A percentile compares a stretch with the other conserved stretches of the same genome.
Conservation (phyloP, 2,329 filamentous ascomycete genomes). For the Coniella lustricola region DNA sequence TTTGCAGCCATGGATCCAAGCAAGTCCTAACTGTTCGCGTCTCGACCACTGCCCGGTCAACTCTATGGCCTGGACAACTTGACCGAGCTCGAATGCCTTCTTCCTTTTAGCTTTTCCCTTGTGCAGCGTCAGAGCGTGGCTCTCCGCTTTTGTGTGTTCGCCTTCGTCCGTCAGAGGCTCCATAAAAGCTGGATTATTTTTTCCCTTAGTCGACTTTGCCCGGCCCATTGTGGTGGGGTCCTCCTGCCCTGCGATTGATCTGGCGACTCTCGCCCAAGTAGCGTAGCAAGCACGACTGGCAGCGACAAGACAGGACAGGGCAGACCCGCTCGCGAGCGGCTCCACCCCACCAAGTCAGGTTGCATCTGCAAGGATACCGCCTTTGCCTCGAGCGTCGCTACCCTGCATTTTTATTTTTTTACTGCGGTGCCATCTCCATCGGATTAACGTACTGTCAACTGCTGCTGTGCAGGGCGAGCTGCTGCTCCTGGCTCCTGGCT, state of each 20-base stretch:
- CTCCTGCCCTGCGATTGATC: neutral
- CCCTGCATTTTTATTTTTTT: neutral
- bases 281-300: neutral
- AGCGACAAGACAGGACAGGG: too few species aligned
- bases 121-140: neutral
- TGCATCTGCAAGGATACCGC: neutral
- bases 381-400: neutral
- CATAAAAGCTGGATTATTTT: conserved; percentile 1
- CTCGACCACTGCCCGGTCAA: too few species aligned
- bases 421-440: neutral
- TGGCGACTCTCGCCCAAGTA: too few species aligned
- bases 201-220: conserved; percentile 1
- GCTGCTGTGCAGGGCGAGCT: too few species aligned
- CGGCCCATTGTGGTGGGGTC: neutral
- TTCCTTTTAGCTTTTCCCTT: neutral
- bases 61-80: too few species aligned
- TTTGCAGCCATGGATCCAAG: too few species aligned
- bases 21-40: too few species aligned
- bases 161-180: neutral
- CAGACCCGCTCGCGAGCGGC: too few species aligned
- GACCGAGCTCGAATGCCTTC: neutral
- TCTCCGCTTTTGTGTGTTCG: neutral
- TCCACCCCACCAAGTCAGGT: neutral
- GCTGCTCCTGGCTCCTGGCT: neutral
- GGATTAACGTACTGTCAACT: neutral